Base-by-base conservation (phyloP, 441 rosid genomes). In the Gossypium davidsonii region DNA sequence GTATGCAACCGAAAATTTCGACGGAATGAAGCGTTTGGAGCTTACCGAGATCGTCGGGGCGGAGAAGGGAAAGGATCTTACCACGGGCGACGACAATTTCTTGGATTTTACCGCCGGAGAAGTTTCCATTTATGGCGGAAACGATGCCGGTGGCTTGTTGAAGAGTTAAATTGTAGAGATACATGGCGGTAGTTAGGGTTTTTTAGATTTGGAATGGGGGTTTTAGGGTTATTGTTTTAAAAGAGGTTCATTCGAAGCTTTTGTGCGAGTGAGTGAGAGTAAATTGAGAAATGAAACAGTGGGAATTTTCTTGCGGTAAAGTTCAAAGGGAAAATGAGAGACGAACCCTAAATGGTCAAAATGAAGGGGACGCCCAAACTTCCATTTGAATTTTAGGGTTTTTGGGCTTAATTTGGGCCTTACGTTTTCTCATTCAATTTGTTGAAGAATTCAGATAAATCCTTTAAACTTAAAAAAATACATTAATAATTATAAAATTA, bases 21-120 rank as follows among this genome's bases (percentile, higher is more conserved):
- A 93, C 97, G 12, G 98, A 92, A 78, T 86, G 92, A 12, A 95
- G 73, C n/a, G 93, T 90, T 52, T 91, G 97, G 76, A 95, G 85
- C 86, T 92, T 95, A 64, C 96, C 98, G 68, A 80, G 85, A 58
- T 85, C 93, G 74, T 94, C 99, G n/a, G 97, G 93, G 6, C 97
- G 96, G 60, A 92, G 93, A 52, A 94, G 98, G 66, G 93, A 97
- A 44, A 94, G 90, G 31, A 92, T 83, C 82, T 94, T 92, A 5
- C 99, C 98, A n/a, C 97, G 96, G 20, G 99, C 99, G 17, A 94
- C 94, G 21, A 86, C 97, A 55, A 94, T 91, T 80, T 94, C 99
- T 63, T 91, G 98, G 49, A 81, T 28, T 79, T 91, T 94, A 28
- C 92, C 91, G 73, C 98, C 98, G 75, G 98, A 88, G 88, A 94